phyloP scores from a whole-genome alignment of 345 rosid genomes.

The Eucalyptus victrix region DNA sequence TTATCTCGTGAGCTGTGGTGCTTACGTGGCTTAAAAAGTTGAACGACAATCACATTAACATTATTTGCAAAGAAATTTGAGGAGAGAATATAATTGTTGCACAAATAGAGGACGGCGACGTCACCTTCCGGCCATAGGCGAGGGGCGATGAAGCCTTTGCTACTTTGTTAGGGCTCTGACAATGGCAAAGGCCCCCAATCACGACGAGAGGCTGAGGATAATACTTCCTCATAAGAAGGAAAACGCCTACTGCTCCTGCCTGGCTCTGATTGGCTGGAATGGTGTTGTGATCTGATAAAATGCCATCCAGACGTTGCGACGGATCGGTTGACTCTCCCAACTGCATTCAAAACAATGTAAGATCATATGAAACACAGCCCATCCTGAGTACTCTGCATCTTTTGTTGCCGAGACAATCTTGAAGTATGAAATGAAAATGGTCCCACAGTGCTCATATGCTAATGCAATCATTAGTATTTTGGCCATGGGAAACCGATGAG shows the following conservation, averaged over 20 bases:
- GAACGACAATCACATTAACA: not conserved
- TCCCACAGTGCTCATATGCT: too few relatives aligned
- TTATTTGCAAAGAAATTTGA: not conserved
- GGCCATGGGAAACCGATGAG: too few relatives aligned
- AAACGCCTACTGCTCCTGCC: not conserved
- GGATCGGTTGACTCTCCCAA: too few relatives aligned
- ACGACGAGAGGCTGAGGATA: not conserved
- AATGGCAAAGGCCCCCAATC: not conserved
- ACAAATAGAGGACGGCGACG: not conserved
- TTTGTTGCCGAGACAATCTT: too few relatives aligned
- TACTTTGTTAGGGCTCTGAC: not conserved
- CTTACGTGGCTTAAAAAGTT: not conserved
- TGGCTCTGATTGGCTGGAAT: too few relatives aligned
- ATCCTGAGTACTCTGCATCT: too few relatives aligned
- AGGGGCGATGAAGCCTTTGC: not conserved
- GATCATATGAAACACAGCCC: too few relatives aligned
- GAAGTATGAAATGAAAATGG: too few relatives aligned
- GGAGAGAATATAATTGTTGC: not conserved
- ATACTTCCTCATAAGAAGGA: not conserved
- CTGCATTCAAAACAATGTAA: too few relatives aligned
- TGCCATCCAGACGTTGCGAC: too few relatives aligned
- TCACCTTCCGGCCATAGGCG: not conserved
- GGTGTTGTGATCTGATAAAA: too few relatives aligned
- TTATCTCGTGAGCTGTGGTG: fast-evolving
- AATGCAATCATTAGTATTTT: too few relatives aligned